Base-by-base conservation (phyloP, 2,329 filamentous ascomycete species). In the Pseudodiploospora longispora region DNA sequence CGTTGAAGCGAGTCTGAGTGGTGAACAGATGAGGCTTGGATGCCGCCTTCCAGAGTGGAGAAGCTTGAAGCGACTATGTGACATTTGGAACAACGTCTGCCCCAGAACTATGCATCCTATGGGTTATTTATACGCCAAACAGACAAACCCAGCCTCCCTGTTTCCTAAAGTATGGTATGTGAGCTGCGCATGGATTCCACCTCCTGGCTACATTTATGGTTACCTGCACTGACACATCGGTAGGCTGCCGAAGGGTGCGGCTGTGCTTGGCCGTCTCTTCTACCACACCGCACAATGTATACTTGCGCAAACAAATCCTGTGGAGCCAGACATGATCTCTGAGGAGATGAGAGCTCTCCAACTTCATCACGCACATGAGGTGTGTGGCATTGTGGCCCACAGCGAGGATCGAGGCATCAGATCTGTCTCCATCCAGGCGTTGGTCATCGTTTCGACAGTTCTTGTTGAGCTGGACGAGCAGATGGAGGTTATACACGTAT, bases 381-480 rank as follows among this genome's bases (percentile, higher is more conserved):
- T 95, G 27, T 96, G 90, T 59, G 91, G 91, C 10, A 94, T 97
- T 49, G 82, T 87, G 27, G 86, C 87, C 3, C 88, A 95, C 59
- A 81, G 84, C 41, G 86, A 89, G 55, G 88, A 95, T 59, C 75
- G 79, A 28, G 87, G 86, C 29, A 80, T 95, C 30, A 81, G 85
- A 7, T 85, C 80, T 40, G 82, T 95, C 7, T 87, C 87, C 3
- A 78, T 93, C 34, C 83, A 85, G 7, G 88, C 85, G 31, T 72
- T 96, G 6, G 81, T 83, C 34, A 83, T 93, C 44, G 87, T 87
- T 2, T 84, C 84, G 6, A 80, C 85, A 54, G 82, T 82, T 41
- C 70, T 97, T 4, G 78, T 76, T 0, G 73, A 80, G 42, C 72
- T 74, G 4, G 69, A 74, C 29, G 85, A 95, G 52, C 89, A 94